Evolutionary conservation across 2,329 filamentous ascomycete genomes (phyloP).

Genomic region (Curvularia lunata): DNA sequence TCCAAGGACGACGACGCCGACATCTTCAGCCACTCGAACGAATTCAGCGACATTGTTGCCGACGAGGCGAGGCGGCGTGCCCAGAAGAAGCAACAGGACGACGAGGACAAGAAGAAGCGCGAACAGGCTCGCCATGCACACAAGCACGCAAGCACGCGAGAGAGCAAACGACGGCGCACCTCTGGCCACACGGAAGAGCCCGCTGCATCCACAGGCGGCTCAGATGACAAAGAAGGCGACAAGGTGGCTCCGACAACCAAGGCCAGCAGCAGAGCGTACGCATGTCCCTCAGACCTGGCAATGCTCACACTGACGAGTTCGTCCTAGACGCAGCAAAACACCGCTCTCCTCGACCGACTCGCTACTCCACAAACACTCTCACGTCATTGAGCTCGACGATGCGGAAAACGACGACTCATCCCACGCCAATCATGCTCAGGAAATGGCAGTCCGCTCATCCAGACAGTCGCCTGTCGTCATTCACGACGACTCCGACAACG

Average conservation of each 20-base stretch:
- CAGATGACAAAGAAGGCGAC: background rate
- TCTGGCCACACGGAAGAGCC: conserved; percentile 27
- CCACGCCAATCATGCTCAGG: conserved; percentile 5
- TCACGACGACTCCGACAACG: conserved; percentile 27
- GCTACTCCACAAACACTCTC: conserved; percentile 14
- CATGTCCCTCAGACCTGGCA: background rate
- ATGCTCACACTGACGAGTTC: conserved; percentile 10
- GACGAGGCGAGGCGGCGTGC: conserved; percentile 46
- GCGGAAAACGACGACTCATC: conserved; percentile 25
- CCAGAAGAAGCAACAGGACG: conserved; percentile 27
- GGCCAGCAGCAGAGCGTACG: conserved; percentile 28
- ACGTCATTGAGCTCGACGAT: conserved; percentile 37
- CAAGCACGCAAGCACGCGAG: conserved; percentile 22
- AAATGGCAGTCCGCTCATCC: conserved; percentile 15
- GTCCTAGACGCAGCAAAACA: conserved; percentile 34
- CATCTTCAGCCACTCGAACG: conserved; percentile 54
- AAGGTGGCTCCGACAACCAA: conserved; percentile 6
- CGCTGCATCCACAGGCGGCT: conserved; percentile 12
- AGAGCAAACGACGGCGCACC: conserved; percentile 30
- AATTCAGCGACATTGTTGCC: conserved; percentile 49
- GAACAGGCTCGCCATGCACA: conserved; percentile 9
- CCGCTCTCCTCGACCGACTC: conserved; percentile 26
- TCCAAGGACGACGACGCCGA: conserved; percentile 44
- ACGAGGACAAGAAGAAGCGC: conserved; percentile 13
- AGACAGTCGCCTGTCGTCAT: conserved; percentile 13